Percentiles rank a stretch among this genome's conserved stretches.
phyloP scores from a whole-genome alignment of 2,329 filamentous ascomycete genomes.

The Colletotrichum godetiae region DNA sequence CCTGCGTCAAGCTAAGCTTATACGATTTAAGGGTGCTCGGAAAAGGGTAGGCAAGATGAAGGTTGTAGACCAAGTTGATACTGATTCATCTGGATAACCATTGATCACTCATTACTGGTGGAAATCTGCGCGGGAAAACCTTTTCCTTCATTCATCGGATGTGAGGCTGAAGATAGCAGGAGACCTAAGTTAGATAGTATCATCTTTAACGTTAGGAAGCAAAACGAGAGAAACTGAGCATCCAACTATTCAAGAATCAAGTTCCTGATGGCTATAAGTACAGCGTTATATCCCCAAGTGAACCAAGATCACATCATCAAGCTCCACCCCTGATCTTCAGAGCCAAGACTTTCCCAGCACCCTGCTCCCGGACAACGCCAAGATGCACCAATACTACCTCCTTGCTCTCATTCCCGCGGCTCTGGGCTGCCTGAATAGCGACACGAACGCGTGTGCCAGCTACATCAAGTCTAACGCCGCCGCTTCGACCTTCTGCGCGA shows the following conservation, averaged over 20 bases:
- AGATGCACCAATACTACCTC: slow-evolving; percentile 38
- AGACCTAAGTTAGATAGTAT: not conserved
- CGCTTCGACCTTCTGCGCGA: slow-evolving; percentile 47
- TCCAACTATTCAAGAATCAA: not conserved
- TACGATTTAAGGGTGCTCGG: not conserved
- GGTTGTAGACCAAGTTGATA: not conserved
- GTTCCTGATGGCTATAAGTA: not conserved
- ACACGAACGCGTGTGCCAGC: slow-evolving; percentile 45
- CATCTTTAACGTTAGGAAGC: not conserved
- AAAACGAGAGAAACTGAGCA: not conserved
- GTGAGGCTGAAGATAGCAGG: not conserved
- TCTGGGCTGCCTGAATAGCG: slow-evolving; percentile 44
- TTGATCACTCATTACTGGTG: not conserved
- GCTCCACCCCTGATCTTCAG: not conserved
- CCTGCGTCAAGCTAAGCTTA: not conserved
- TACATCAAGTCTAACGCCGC: slow-evolving; percentile 45
- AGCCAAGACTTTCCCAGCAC: not conserved
- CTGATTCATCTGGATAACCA: not conserved
- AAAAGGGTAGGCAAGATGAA: not conserved
- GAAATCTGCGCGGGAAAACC: not conserved
- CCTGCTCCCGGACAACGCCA: not conserved
- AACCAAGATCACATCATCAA: slow-evolving; percentile 16
- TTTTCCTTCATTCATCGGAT: slow-evolving; percentile 1
- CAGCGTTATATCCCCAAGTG: not conserved
- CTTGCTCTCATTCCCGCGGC: slow-evolving; percentile 40